Conservation (phyloP, 306 rosid species). For the Vigna radiata region DNA sequence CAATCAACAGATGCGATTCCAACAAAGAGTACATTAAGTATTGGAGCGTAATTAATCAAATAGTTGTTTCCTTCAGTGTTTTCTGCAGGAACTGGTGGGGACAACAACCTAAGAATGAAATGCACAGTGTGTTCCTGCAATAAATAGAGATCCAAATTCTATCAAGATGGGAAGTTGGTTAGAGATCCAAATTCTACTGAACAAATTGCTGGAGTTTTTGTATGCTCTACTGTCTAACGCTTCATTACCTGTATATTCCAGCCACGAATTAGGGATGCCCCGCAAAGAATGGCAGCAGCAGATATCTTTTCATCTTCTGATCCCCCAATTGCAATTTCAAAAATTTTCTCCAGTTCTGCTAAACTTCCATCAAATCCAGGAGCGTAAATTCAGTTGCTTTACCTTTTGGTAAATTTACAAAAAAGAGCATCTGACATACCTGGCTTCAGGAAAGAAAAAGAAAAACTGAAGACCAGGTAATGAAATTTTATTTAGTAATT, state of each 20-base stretch:
- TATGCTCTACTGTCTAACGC: slow-evolving; percentile 21
- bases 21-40: slow-evolving; percentile 78
- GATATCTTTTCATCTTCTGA: slow-evolving; percentile 90
- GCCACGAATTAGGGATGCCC: slow-evolving; percentile 90
- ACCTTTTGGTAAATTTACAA: slow-evolving; percentile 80
- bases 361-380: slow-evolving; percentile 99
- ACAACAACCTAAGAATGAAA: slow-evolving; percentile 80
- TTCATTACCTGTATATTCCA: slow-evolving; percentile 92
- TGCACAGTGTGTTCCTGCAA: slow-evolving; percentile 92
- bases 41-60: slow-evolving; percentile 81
- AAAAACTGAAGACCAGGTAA: slow-evolving; percentile 84
- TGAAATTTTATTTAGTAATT: slow-evolving; percentile 44
- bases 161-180: slow-evolving; percentile 41
- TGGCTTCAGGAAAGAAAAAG: slow-evolving; percentile 85
- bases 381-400: slow-evolving; percentile 98
- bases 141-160: slow-evolving; percentile 37
- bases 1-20: slow-evolving; percentile 95
- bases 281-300: slow-evolving; percentile 93
- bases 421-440: slow-evolving; percentile 95
- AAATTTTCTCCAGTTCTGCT: slow-evolving; percentile 94
- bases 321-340: slow-evolving; percentile 85
- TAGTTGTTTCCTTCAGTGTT: slow-evolving; percentile 69
- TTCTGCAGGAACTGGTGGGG: slow-evolving; percentile 80
- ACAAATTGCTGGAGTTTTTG: slow-evolving; percentile 29
- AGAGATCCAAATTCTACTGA: neutral